Conservation (phyloP, 129 eudicot genomes). For the carrot (Daucus carota) region DH1_v3.0 NC_030387.2:32517501-32518000, state of each 20-base stretch:
- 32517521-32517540: conserved; percentile 76
- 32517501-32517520: conserved; percentile 35
- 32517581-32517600: conserved; percentile 69
- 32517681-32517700: background rate
- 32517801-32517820: background rate
- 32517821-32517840: background rate
- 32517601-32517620: conserved; percentile 98
- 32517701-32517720: background rate
- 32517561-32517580: conserved; percentile 58
- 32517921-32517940: conserved; percentile 81
- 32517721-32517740: conserved; percentile 1
- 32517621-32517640: conserved; percentile 26
- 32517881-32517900: conserved; percentile 88
- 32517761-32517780: too few relatives aligned
- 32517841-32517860: conserved; percentile 39
- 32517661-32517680: background rate
- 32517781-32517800: background rate
- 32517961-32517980: background rate
- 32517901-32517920: conserved; percentile 65
- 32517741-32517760: background rate
- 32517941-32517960: conserved; percentile 48
- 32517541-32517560: conserved; percentile 79
- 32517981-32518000: background rate
- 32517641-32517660: background rate
- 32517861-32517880: conserved; percentile 93